Base-by-base conservation (phyloP, 2,329 filamentous ascomycete genomes). In the Arthrobotrys sinensis region DNA sequence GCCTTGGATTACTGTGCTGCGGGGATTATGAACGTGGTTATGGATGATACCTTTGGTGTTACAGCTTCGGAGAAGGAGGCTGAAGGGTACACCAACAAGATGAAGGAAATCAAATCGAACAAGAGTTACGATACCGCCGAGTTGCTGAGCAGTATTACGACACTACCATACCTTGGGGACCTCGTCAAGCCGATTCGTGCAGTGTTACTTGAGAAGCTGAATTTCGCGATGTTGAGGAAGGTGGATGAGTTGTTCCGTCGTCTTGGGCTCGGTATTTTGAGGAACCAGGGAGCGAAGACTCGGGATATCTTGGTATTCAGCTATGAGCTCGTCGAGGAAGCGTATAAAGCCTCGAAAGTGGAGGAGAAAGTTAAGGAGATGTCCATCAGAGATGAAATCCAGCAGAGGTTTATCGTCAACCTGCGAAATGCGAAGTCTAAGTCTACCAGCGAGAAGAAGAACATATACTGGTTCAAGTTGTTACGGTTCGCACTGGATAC, bases 91-190 rank as follows among this genome's bases (percentile, higher is more conserved):
- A 91, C 92, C 70, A 97, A 91, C 83, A 92, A 95, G 84, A 97
- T 96, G 91, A 97, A 96, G 84, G 96, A 99, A 85, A 91, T 99
- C 71, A 98, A 97, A 86, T 96, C 93, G 84, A 97, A 93, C 87
- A 99, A 98, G 87, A 97, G 94, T 83, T 97, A 94, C 82, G 96
- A 99, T 83, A 97, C 96, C 0, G 96, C 98, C 91, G 95, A 98
- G 84, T 87, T 98, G 14, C 88, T 98, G 80, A 92, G 96, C 28
- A 93, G 91, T 82, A 94, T 91, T 57, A 91, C 93, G 1, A 95
- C 94, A 0, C 87, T 97, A 24, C 87, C 85, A 64, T 90, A 91
- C 71, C 88, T 98, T 4, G 90, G 91, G 57, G 89, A 91, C 62
- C 89, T 99, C 3, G 88, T 97, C 63, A 88, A 88, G 66, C 96